Conservation (phyloP, 2,329 filamentous ascomycete species). For the Ophiostoma perfectum region DNA sequence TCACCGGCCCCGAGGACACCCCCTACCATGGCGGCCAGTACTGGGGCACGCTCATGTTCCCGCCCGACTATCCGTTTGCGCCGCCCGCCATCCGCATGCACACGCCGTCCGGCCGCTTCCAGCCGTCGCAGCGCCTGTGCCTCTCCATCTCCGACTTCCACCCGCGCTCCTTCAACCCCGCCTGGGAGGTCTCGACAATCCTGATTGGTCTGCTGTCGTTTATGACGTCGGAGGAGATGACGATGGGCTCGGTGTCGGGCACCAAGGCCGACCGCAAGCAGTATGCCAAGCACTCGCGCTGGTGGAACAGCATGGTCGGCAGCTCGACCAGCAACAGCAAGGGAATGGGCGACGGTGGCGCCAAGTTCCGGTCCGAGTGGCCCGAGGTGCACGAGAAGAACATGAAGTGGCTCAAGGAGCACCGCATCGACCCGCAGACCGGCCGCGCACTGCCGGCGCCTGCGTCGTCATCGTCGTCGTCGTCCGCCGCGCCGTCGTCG, state of each 20-base stretch:
- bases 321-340: constrained; percentile 47
- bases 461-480: constrained; percentile 29
- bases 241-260: constrained; percentile 79
- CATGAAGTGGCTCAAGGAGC: constrained; percentile 82
- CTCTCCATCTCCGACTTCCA: constrained; percentile 97
- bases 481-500: background rate
- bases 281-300: constrained; percentile 71
- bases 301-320: constrained; percentile 96
- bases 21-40: constrained; percentile 95
- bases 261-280: constrained; percentile 68
- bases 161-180: constrained; percentile 95
- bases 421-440: constrained; percentile 70
- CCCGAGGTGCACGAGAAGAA: constrained; percentile 85
- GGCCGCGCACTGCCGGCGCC: constrained; percentile 40
- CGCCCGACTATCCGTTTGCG: constrained; percentile 93
- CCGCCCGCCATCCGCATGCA: constrained; percentile 98
- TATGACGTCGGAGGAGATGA: constrained; percentile 99
- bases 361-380: constrained; percentile 87
- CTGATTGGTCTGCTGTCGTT: constrained; percentile 90
- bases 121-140: constrained; percentile 84
- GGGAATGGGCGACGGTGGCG: constrained; percentile 71
- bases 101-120: constrained; percentile 91
- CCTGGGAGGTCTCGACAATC: constrained; percentile 97
- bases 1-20: constrained; percentile 88
- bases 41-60: constrained; percentile 95